These are phyloP conservation scores for Ceratocystis ficicola DNA, from an alignment of 2,329 filamentous ascomycete genomes.

Conservation along the genomic window DNA sequence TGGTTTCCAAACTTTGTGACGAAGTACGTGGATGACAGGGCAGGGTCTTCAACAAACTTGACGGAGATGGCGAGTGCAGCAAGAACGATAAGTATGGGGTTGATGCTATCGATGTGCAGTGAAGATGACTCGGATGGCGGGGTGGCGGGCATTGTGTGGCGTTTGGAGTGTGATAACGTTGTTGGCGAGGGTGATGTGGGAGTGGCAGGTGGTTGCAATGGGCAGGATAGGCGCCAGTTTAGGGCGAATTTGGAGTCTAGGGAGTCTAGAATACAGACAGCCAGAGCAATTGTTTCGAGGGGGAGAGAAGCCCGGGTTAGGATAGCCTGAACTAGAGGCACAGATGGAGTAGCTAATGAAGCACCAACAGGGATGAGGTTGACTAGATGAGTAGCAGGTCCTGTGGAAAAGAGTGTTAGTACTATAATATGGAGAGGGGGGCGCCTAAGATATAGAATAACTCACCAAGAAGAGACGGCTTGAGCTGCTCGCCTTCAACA, in stretches of 20 bases:
- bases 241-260: slow-evolving; percentile 51
- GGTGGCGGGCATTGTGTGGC: slow-evolving; percentile 38
- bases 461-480: slow-evolving; percentile 32
- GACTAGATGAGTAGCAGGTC: slow-evolving; percentile 52
- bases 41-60: slow-evolving; percentile 52
- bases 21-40: slow-evolving; percentile 43
- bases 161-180: slow-evolving; percentile 30
- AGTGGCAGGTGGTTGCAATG: slow-evolving; percentile 30
- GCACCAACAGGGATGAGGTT: slow-evolving; percentile 53
- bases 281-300: slow-evolving; percentile 50
- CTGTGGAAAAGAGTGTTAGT: slow-evolving; percentile 30
- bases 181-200: background rate
- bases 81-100: slow-evolving; percentile 52
- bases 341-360: slow-evolving; percentile 46
- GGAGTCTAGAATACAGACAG: slow-evolving; percentile 55
- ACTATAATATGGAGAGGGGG: background rate
- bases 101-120: slow-evolving; percentile 48
- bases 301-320: slow-evolving; percentile 46
- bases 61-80: slow-evolving; percentile 50
- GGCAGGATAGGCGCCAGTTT: slow-evolving; percentile 49
- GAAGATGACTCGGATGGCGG: slow-evolving; percentile 28
- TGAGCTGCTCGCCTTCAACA: slow-evolving; percentile 36
- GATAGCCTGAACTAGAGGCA: slow-evolving; percentile 48
- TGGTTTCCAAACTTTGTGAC: slow-evolving; percentile 41
- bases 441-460: slow-evolving; percentile 14